These are phyloP conservation scores for Obba rivulosa DNA, from an alignment of 768 basidiomycete species.

Conservation along the genomic window DNA sequence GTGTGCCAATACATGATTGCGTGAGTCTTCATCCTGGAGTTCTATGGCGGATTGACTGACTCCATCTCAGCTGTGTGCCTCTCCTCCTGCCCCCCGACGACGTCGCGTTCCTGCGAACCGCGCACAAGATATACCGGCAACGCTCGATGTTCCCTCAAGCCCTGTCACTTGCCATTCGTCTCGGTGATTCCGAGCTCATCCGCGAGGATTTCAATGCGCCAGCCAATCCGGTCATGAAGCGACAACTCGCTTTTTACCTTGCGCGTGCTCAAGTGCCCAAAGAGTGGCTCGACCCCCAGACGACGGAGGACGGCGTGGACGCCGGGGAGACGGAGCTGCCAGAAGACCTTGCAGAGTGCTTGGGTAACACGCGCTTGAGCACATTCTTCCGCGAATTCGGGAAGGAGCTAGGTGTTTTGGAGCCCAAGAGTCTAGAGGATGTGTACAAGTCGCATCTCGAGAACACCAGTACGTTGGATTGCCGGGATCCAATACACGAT, in stretches of 20 bases:
- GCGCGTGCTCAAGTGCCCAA: constrained; percentile 88
- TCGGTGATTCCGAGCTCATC: constrained; percentile 77
- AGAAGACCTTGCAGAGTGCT: constrained; percentile 78
- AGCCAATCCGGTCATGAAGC: constrained; percentile 91
- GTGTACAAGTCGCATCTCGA: constrained; percentile 97
- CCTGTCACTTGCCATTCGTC: constrained; percentile 75
- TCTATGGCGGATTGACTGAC: constrained; percentile 7
- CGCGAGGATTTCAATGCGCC: constrained; percentile 86
- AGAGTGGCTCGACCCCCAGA: constrained; percentile 75
- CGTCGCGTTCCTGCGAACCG: constrained; percentile 79
- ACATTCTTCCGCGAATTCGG: constrained; percentile 86
- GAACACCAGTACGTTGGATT: constrained; percentile 59
- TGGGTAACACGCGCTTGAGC: constrained; percentile 84
- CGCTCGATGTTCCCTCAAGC: constrained; percentile 90
- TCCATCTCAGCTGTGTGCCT: constrained; percentile 63
- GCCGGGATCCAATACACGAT: not conserved
- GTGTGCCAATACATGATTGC: constrained; percentile 97
- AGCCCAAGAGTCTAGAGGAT: constrained; percentile 90
- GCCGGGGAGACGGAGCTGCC: constrained; percentile 57
- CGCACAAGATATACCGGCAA: constrained; percentile 84
- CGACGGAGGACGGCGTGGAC: constrained; percentile 42
- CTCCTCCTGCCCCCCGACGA: constrained; percentile 93
- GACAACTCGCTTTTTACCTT: constrained; percentile 90
- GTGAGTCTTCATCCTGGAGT: constrained; percentile 35
- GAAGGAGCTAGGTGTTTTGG: constrained; percentile 85